Percentiles rank a stretch among this genome's conserved stretches.
phyloP scores from a whole-genome alignment of 1,284 basidiomycete species.

The Termitomyces sp. region DNA sequence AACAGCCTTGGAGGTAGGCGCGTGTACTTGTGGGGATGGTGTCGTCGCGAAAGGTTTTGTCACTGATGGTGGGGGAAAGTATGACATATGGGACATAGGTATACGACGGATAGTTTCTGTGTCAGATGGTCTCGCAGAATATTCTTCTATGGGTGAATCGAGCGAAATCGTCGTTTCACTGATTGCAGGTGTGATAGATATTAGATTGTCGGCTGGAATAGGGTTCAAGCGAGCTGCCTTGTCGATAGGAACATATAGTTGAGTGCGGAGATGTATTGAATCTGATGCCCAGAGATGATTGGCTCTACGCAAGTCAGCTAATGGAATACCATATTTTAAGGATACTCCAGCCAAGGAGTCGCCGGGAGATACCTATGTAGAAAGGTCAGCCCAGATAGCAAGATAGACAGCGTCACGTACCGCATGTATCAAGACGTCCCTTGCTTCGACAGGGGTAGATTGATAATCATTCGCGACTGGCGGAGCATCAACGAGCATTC shows the following conservation, averaged over 20 bases:
- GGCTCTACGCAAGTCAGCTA: constrained; percentile 76
- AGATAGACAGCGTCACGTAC: constrained; percentile 27
- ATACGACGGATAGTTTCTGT: constrained; percentile 42
- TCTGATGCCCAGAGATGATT: constrained; percentile 92
- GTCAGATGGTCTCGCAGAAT: constrained; percentile 15
- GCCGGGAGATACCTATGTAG: constrained; percentile 53
- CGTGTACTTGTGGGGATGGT: constrained; percentile 17
- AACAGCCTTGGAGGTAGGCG: constrained; percentile 16
- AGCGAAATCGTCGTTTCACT: constrained; percentile 7
- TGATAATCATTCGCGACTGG: constrained; percentile 17
- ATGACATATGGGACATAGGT: constrained; percentile 51
- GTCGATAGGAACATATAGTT: constrained; percentile 75
- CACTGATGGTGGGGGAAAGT: constrained; percentile 48
- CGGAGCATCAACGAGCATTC: constrained; percentile 28
- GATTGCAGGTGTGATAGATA: constrained; percentile 21
- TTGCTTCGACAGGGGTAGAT: constrained; percentile 30
- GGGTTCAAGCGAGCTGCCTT: constrained; percentile 32
- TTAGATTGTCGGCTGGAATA: constrained; percentile 24
- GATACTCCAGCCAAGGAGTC: constrained; percentile 85
- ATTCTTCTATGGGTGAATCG: not conserved
- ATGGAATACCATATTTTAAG: constrained; percentile 79
- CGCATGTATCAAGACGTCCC: constrained; percentile 52
- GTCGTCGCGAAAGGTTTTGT: constrained; percentile 16
- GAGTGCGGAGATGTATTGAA: constrained; percentile 78
- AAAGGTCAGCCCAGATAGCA: not conserved